Base-by-base conservation (phyloP, 768 basidiomycete genomes). In the Ramaria rubella region DNA sequence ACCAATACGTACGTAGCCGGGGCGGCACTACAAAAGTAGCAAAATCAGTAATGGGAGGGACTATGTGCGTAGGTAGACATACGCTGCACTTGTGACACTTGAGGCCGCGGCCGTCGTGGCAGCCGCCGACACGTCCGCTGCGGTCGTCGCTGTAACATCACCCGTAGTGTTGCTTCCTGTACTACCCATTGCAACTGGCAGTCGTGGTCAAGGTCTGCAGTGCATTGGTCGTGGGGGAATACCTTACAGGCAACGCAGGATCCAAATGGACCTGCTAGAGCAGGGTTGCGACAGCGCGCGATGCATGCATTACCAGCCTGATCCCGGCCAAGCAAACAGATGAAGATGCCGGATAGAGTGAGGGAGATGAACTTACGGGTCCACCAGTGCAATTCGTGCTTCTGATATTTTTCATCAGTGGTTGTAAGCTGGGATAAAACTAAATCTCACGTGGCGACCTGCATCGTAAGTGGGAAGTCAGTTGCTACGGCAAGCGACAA, bases 381-480 rank as follows among this genome's bases (percentile, higher is more conserved):
- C 36, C 36, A 11, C 36, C 36, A 38, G 36, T n/a, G n/a, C 36
- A 38, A 11, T 38, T 11, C 36, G 36, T 38, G 36, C 36, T n/a
- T 11, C 36, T 38, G 36, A 11, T n/a, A 38, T 38, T n/a, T n/a
- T 11, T 38, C 45, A 48, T 19, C 45, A 27, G 15, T 54, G 45
- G 26, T 14, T 8, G 4, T 26, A 23, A 7, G 3, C 12, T 44
- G 31, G 14, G 40, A 3, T 56, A 52, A 19, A 48, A 48, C 24
- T 31, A 52, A 24, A 21, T 54, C 60, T 38, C 45, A 61, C 60
- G 60, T 19, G 27, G 44, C 27, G 24, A 56, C 44, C 31, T 56
- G 49, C n/a, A 56, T 58, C 24, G 58, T 58, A 15, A 59, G 58
- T 1, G 58, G 53, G 59, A 61, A 61, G 55, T 61, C 60, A n/a